A percentile compares a stretch with the other conserved stretches of the same genome.
Evolutionary conservation across 108 stramenopile genomes (phyloP).

Genomic region (Craspedostauros australis): DNA sequence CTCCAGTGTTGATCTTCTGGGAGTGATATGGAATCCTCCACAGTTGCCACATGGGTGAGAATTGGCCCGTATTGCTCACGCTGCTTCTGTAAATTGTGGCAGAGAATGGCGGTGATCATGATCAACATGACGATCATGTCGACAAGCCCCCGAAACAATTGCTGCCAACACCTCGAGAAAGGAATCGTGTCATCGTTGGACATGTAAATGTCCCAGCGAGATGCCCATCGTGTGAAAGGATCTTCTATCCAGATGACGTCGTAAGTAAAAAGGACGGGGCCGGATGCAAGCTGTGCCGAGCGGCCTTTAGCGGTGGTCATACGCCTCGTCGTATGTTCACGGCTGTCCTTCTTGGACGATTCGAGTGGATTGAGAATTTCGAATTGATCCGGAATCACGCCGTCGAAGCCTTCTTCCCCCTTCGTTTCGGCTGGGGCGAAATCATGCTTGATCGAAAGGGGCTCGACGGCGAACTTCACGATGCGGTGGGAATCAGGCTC

Average conservation of each 20-base stretch:
- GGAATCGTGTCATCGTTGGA: constrained; percentile 77
- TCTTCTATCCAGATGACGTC: constrained; percentile 83
- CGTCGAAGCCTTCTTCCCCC: constrained; percentile 31
- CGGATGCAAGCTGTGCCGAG: constrained; percentile 48
- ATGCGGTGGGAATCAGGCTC: constrained; percentile 14
- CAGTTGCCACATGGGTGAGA: constrained; percentile 77
- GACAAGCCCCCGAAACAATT: constrained; percentile 77
- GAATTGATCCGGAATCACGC: constrained; percentile 7
- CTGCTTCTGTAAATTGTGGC: constrained; percentile 45
- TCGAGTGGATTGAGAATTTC: constrained; percentile 2
- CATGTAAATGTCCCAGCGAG: constrained; percentile 91
- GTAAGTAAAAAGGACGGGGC: constrained; percentile 81
- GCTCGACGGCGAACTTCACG: constrained; percentile 86
- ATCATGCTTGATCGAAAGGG: constrained; percentile 83
- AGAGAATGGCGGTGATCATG: constrained; percentile 11
- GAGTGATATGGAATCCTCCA: too few species aligned
- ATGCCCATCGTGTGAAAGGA: constrained; percentile 72
- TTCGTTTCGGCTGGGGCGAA: constrained; percentile 38
- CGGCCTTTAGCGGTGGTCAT: constrained; percentile 45
- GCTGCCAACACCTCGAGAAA: constrained; percentile 77
- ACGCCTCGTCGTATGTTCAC: constrained; percentile 42
- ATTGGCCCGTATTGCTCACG: constrained; percentile 48
- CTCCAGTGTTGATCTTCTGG: constrained; percentile 94
- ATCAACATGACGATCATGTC: constrained; percentile 75
- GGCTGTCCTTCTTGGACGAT: constrained; percentile 29